Conservation (phyloP, 1,284 basidiomycete genomes). For the Ustilago shanxiensis region DNA sequence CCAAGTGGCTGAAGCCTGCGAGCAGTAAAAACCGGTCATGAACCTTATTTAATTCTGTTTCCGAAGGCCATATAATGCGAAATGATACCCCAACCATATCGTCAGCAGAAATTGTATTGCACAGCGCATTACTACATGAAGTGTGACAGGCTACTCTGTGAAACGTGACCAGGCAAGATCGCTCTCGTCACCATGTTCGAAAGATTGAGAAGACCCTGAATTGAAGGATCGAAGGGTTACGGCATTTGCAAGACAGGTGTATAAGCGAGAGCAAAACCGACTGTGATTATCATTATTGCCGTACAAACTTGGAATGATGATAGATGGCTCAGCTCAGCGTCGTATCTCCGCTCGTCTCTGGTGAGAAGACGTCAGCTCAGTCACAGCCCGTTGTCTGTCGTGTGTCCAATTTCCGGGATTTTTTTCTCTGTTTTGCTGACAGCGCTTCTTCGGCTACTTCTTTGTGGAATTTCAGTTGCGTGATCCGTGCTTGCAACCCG, state of each 20-base stretch:
- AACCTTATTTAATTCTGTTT: neutral
- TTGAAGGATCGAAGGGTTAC: neutral
- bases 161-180: neutral
- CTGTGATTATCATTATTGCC: constrained; percentile 17
- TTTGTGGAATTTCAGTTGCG: neutral
- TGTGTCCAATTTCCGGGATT: neutral
- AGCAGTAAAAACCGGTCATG: constrained; percentile 16
- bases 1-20: constrained; percentile 41
- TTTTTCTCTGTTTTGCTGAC: neutral
- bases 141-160: neutral
- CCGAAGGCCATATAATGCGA: neutral
- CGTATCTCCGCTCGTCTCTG: constrained; percentile 14
- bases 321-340: neutral
- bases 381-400: neutral
- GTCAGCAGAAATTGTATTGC: neutral
- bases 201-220: constrained; percentile 2
- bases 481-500: constrained; percentile 1
- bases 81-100: neutral
- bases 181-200: neutral
- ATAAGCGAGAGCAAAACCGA: neutral
- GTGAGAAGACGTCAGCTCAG: neutral
- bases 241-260: neutral
- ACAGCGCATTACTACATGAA: neutral
- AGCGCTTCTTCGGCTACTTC: constrained; percentile 8
- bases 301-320: neutral